A percentile compares a stretch with the other conserved stretches of the same genome.
Evolutionary conservation across 768 basidiomycete genomes (phyloP).

Genomic region (Termitomyces bulborhizus): DNA sequence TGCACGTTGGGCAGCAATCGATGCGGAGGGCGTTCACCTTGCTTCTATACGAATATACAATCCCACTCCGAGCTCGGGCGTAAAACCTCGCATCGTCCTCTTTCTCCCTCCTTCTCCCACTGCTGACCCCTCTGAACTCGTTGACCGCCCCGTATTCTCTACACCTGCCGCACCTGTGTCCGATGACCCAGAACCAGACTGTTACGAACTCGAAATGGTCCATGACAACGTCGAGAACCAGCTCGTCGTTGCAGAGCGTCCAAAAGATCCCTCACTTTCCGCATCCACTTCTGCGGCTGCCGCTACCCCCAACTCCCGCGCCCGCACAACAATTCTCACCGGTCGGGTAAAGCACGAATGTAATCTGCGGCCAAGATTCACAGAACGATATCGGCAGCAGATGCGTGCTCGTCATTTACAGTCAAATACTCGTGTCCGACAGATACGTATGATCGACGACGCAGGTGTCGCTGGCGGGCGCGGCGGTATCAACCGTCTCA

Average conservation of each 20-base stretch:
- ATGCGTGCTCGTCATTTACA: slow-evolving; percentile 62
- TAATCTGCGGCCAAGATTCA: slow-evolving; percentile 63
- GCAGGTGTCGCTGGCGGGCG: slow-evolving; percentile 61
- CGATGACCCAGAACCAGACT: slow-evolving; percentile 44
- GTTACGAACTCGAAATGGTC: slow-evolving; percentile 87
- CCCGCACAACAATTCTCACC: slow-evolving; percentile 72
- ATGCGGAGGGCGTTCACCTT: slow-evolving; percentile 70
- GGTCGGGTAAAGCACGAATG: slow-evolving; percentile 81
- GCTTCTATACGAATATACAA: slow-evolving; percentile 83
- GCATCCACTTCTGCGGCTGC: slow-evolving; percentile 28
- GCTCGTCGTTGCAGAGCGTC: slow-evolving; percentile 77
- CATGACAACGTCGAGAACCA: slow-evolving; percentile 82
- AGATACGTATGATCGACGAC: slow-evolving; percentile 72
- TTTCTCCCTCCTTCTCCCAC: slow-evolving; percentile 58
- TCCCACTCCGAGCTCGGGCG: slow-evolving; percentile 32
- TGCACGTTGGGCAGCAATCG: slow-evolving; percentile 77
- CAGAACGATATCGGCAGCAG: slow-evolving; percentile 60
- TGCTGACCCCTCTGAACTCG: slow-evolving; percentile 16
- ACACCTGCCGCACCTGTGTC: slow-evolving; percentile 24
- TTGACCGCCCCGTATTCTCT: slow-evolving; percentile 33
- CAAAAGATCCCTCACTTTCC: slow-evolving; percentile 50
- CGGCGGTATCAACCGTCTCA: slow-evolving; percentile 72
- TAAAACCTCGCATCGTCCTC: slow-evolving; percentile 57
- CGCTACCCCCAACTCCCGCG: slow-evolving; percentile 46
- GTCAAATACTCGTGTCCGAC: slow-evolving; percentile 60